Conservation (phyloP, 352 stramenopile species). For the Pythium rhizo-oryzae region DNA sequence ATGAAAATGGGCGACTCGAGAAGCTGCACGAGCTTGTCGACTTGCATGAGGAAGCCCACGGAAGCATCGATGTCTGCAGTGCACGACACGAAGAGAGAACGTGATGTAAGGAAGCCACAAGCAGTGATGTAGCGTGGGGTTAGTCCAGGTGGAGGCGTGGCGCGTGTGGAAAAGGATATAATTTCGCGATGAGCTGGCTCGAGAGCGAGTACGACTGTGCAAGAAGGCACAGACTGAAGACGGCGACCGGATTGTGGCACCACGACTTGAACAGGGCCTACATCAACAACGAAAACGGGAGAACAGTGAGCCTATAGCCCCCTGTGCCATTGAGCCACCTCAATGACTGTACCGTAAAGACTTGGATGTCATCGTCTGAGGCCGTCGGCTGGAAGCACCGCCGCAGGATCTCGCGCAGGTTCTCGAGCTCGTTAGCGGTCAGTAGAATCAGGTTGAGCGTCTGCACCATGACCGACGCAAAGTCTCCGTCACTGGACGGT, state of each 20-base stretch:
- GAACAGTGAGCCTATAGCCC: not conserved
- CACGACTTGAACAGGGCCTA: constrained; percentile 91
- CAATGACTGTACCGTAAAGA: constrained; percentile 62
- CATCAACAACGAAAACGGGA: too few species aligned
- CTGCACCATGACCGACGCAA: constrained; percentile 99
- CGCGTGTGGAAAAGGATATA: constrained; percentile 69
- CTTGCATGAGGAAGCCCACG: constrained; percentile 99
- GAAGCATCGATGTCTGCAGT: constrained; percentile 95
- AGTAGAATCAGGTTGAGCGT: constrained; percentile 99
- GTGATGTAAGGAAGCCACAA: constrained; percentile 42
- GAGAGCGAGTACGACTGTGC: constrained; percentile 98
- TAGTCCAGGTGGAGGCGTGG: not conserved
- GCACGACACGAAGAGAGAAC: constrained; percentile 25
- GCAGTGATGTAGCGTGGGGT: not conserved
- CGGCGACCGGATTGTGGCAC: constrained; percentile 98
- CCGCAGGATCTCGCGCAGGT: constrained; percentile 77
- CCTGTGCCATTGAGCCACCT: not conserved
- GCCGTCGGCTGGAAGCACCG: constrained; percentile 75
- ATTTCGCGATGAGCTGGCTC: constrained; percentile 95
- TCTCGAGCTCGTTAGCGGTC: constrained; percentile 97
- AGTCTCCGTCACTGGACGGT: constrained; percentile 84
- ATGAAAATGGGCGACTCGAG: constrained; percentile 99
- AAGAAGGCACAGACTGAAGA: constrained; percentile 98
- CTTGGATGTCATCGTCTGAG: constrained; percentile 74
- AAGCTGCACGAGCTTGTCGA: constrained; percentile 99